Evolutionary conservation across 1,139 yeast species (phyloP).

Genomic region (Dujonia santamariae): DNA sequence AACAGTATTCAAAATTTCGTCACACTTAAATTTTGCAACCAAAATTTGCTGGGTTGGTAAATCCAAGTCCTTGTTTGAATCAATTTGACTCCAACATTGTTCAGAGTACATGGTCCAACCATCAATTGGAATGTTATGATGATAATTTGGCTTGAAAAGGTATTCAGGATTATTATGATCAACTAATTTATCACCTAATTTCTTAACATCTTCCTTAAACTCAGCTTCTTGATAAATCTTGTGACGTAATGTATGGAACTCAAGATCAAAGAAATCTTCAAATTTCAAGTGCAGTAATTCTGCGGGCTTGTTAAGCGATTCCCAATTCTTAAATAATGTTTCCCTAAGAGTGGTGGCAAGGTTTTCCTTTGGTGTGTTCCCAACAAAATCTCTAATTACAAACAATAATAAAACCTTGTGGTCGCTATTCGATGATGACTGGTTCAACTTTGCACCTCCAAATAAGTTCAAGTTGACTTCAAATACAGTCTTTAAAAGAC

Average conservation of each 20-base stretch:
- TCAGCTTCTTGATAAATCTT: slow-evolving; percentile 76
- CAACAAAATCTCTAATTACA: slow-evolving; percentile 90
- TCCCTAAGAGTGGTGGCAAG: slow-evolving; percentile 63
- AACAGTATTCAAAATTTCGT: slow-evolving; percentile 66
- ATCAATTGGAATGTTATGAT: slow-evolving; percentile 85
- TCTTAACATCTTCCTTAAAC: slow-evolving; percentile 61
- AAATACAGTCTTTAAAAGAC: slow-evolving; percentile 87
- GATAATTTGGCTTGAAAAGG: slow-evolving; percentile 69
- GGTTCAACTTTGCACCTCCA: slow-evolving; percentile 38
- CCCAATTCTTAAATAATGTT: slow-evolving; percentile 81
- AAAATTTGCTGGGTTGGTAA: slow-evolving; percentile 94
- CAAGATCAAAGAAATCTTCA: slow-evolving; percentile 78
- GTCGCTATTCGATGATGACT: slow-evolving; percentile 22
- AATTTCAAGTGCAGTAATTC: slow-evolving; percentile 52
- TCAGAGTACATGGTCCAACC: slow-evolving; percentile 95
- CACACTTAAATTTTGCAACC: slow-evolving; percentile 93
- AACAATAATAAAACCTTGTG: slow-evolving; percentile 78
- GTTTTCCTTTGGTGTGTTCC: slow-evolving; percentile 77
- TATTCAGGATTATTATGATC: slow-evolving; percentile 32
- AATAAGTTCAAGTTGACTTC: slow-evolving; percentile 89
- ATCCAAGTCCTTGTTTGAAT: slow-evolving; percentile 87
- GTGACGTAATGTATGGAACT: slow-evolving; percentile 81
- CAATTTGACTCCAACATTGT: slow-evolving; percentile 93
- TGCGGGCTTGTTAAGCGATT: slow-evolving; percentile 66
- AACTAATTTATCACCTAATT: slow-evolving; percentile 60